Base-by-base conservation (phyloP, 2,329 filamentous ascomycete genomes). In the Aspergillus brunneoviolaceus region DNA sequence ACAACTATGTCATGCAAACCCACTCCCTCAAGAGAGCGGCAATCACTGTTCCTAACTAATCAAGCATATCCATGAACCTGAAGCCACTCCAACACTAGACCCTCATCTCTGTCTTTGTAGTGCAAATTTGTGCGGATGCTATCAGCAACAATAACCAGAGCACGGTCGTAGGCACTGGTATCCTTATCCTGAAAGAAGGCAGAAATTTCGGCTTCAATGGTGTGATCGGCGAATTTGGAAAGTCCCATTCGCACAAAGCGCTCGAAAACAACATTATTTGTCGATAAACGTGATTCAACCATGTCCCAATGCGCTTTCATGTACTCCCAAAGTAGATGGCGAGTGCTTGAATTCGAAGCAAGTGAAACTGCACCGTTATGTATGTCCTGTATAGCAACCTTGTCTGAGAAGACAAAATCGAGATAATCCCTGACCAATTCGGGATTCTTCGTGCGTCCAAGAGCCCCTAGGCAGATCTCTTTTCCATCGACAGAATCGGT, bases 401-500 rank as follows among this genome's bases (percentile, higher is more conserved):
- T 83, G 74, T 89, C 88, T 67, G 91, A 93, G 76, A 96, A 89
- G 77, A 93, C 80, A 73, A 97, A 84, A 77, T 88, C 68, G 81
- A 89, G 72, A 84, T 88, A 82, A 71, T 88, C 77, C 59, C 84
- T 80, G 49, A 96, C 87, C 31, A 97, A 80, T 10, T 87, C 84
- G 0, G 81, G 73, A 58, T 91, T 86, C 68, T 89, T 88, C 21
- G 90, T 87, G 45, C 87, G 86, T 35, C 92, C 92, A 49, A 99
- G 84, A 4, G 90, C 86, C 42, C 85, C 81, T 3, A 98, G 84
- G 66, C 87, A 89, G 65, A 96, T 90, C 67, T 96, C 92, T 77
- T 93, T 96, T 69, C 92, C 93, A 70, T 98, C 95, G 42, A 97
- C 88, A 7, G 92, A 91, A 55, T 89, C 89, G 12, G 92, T 95